Evolutionary conservation across 2,329 filamentous ascomycete genomes (phyloP).

Genomic region (Ascomycota sp.): DNA sequence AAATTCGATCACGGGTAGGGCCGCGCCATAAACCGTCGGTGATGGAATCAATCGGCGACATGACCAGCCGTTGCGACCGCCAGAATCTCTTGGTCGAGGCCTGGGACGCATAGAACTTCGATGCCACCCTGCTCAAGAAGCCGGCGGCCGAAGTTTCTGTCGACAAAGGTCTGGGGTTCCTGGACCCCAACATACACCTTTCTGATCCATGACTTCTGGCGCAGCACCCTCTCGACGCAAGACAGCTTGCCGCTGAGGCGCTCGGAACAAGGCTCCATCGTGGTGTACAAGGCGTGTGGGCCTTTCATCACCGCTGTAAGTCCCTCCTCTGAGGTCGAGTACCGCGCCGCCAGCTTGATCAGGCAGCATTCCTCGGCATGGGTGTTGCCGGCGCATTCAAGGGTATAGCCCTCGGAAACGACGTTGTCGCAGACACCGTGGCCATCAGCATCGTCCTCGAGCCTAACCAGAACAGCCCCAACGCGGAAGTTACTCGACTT

Average conservation of each 20-base stretch:
- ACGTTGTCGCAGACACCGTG: constrained; percentile 24
- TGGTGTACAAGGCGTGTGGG: constrained; percentile 53
- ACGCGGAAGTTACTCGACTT: constrained; percentile 87
- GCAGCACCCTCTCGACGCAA: constrained; percentile 63
- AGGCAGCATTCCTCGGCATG: constrained; percentile 92
- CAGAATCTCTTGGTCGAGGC: constrained; percentile 65
- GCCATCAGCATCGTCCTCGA: constrained; percentile 11
- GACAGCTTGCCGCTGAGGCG: constrained; percentile 54
- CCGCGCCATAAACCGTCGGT: not conserved
- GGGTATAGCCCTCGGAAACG: constrained; percentile 68
- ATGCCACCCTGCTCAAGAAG: constrained; percentile 56
- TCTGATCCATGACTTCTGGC: constrained; percentile 38
- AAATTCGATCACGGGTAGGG: not conserved
- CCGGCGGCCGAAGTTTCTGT: constrained; percentile 52
- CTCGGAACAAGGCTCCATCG: constrained; percentile 69
- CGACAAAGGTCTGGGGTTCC: constrained; percentile 82
- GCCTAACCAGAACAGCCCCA: constrained; percentile 63
- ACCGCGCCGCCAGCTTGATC: constrained; percentile 40
- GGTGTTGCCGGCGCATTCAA: constrained; percentile 81
- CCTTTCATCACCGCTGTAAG: constrained; percentile 21
- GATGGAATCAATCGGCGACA: constrained; percentile 4
- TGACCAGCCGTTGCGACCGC: constrained; percentile 72
- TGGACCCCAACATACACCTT: constrained; percentile 74
- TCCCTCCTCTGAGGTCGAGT: constrained; percentile 29
- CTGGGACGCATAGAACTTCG: constrained; percentile 48